Percentiles rank a stretch among this genome's conserved stretches.
Conservation (phyloP, 1,284 basidiomycete species). For the Tilletia horrida region DNA sequence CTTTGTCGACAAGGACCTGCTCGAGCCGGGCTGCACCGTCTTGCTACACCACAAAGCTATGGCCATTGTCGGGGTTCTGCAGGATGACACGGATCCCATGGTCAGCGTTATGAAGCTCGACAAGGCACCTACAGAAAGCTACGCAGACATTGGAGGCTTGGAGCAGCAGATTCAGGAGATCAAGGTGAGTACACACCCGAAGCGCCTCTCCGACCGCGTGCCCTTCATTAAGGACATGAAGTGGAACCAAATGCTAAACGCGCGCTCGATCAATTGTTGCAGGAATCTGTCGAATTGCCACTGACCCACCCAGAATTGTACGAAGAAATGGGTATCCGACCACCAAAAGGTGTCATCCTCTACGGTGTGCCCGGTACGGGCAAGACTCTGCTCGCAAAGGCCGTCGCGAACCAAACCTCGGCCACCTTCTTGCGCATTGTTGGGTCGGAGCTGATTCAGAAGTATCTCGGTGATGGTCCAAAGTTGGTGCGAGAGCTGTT, state of each 20-base stretch:
- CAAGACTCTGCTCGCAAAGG: conserved; percentile 95
- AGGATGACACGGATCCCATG: conserved; percentile 95
- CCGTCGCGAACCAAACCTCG: conserved; percentile 97
- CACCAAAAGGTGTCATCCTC: conserved; percentile 97
- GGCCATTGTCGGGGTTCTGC: conserved; percentile 88
- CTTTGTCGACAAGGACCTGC: conserved; percentile 96
- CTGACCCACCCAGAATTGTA: conserved; percentile 97
- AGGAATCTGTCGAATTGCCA: conserved; percentile 97
- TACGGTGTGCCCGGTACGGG: conserved; percentile 98
- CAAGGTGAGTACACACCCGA: conserved; percentile 59
- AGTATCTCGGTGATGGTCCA: conserved; percentile 88
- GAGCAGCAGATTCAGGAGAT: conserved; percentile 98
- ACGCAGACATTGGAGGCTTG: conserved; percentile 95
- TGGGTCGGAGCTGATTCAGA: conserved; percentile 98
- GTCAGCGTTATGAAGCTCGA: conserved; percentile 94
- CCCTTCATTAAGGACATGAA: background rate
- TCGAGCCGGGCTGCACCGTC: conserved; percentile 94
- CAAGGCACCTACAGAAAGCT: conserved; percentile 97
- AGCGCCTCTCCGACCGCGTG: no score
- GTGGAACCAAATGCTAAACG: background rate
- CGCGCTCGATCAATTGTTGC: conserved; percentile 1
- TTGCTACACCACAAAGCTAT: conserved; percentile 95
- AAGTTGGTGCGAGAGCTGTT: conserved; percentile 59
- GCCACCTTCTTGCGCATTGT: conserved; percentile 97
- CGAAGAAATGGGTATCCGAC: conserved; percentile 99